Conservation (phyloP, 1,284 basidiomycete genomes). For the Ustilago shanxiensis region DNA sequence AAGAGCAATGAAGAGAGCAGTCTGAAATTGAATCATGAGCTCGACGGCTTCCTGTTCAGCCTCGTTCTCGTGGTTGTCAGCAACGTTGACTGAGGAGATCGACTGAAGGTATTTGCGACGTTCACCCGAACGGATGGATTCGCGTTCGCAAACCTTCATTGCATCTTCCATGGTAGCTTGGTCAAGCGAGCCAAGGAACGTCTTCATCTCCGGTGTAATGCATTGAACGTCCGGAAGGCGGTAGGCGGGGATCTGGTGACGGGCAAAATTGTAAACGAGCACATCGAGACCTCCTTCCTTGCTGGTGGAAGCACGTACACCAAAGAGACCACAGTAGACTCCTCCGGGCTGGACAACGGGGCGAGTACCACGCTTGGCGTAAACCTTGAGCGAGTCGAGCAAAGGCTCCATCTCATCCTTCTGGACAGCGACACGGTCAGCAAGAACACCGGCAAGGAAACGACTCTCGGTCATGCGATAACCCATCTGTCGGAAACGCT, state of each 20-base stretch:
- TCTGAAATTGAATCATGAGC: slow-evolving; percentile 73
- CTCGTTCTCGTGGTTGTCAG: slow-evolving; percentile 43
- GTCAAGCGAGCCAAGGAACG: slow-evolving; percentile 71
- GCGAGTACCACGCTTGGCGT: slow-evolving; percentile 72
- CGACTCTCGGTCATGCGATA: slow-evolving; percentile 73
- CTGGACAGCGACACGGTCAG: slow-evolving; percentile 72
- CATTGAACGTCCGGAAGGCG: slow-evolving; percentile 72
- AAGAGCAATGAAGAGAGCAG: slow-evolving; percentile 72
- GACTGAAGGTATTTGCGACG: slow-evolving; percentile 60
- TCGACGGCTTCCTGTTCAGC: slow-evolving; percentile 67
- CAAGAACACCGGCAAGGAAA: slow-evolving; percentile 72
- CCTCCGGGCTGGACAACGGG: slow-evolving; percentile 73
- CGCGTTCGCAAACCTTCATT: slow-evolving; percentile 71
- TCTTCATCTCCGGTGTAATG: slow-evolving; percentile 71
- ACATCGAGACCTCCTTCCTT: slow-evolving; percentile 70
- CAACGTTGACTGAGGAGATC: slow-evolving; percentile 48
- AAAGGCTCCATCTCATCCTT: slow-evolving; percentile 73
- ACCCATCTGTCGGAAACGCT: slow-evolving; percentile 72
- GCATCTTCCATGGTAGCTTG: slow-evolving; percentile 72
- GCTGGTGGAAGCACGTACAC: slow-evolving; percentile 71
- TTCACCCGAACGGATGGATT: slow-evolving; percentile 66
- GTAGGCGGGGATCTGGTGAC: slow-evolving; percentile 74
- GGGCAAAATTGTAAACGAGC: slow-evolving; percentile 74
- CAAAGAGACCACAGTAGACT: slow-evolving; percentile 73
- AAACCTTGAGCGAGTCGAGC: slow-evolving; percentile 73